Percentiles rank a stretch among this genome's conserved stretches.
These are phyloP conservation scores for Candida frijolesensis DNA, from an alignment of 1,139 yeast species.

Conservation along the genomic window DNA sequence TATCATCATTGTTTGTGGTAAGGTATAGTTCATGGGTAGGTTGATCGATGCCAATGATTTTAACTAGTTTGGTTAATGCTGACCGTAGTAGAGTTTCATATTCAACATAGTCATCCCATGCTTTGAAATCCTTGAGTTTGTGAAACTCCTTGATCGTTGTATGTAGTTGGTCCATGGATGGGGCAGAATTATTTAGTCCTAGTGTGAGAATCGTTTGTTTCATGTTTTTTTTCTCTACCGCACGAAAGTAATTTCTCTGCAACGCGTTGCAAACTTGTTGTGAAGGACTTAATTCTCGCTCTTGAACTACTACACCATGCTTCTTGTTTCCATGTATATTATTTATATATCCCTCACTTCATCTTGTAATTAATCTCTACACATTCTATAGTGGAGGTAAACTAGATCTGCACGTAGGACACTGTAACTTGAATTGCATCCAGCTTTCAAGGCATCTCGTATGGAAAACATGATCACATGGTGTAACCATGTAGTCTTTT, in stretches of 20 bases:
- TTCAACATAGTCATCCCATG: slow-evolving; percentile 9
- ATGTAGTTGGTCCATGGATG: slow-evolving; percentile 21
- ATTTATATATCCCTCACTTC: too few relatives aligned
- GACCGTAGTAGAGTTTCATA: slow-evolving; percentile 21
- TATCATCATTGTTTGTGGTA: slow-evolving; percentile 7
- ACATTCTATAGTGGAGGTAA: slow-evolving; percentile 59
- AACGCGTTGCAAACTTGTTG: too few relatives aligned
- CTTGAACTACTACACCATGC: too few relatives aligned
- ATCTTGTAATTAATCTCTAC: too few relatives aligned
- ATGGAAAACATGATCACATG: slow-evolving; percentile 90
- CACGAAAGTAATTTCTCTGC: too few relatives aligned
- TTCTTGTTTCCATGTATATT: too few relatives aligned
- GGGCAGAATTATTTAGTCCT: too few relatives aligned
- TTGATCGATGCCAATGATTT: slow-evolving; percentile 7
- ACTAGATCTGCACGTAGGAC: slow-evolving; percentile 89
- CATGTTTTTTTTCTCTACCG: too few relatives aligned
- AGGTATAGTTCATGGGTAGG: slow-evolving; percentile 1
- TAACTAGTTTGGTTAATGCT: slow-evolving; percentile 17
- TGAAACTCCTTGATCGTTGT: slow-evolving; percentile 26
- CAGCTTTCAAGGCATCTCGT: slow-evolving; percentile 83
- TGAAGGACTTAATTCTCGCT: too few relatives aligned
- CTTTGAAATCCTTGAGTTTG: slow-evolving; percentile 19
- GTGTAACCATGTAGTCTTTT: slow-evolving; percentile 69
- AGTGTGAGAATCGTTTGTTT: too few relatives aligned
- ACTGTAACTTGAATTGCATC: slow-evolving; percentile 91